Conservation (phyloP, 2,329 filamentous ascomycete genomes). For the Scedosporium aurantiacum region DNA sequence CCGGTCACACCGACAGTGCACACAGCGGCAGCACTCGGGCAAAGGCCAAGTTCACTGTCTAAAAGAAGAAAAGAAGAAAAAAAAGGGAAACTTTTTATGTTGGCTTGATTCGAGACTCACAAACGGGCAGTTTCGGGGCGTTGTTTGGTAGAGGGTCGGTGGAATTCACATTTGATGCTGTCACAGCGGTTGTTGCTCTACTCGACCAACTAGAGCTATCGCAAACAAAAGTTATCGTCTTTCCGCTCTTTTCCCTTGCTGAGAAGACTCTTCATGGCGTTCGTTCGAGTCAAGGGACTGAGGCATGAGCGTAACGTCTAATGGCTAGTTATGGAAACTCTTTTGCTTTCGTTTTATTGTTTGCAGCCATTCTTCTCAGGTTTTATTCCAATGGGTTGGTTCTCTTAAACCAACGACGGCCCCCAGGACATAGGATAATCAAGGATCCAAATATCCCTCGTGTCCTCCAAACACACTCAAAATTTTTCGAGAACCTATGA, state of each 20-base stretch:
- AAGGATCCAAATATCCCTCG: not conserved
- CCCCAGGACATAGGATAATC: not conserved
- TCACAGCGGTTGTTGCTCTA: not conserved
- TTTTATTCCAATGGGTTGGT: not conserved
- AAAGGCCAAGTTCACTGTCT: constrained; percentile 87
- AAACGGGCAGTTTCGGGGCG: not conserved
- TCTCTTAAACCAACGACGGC: not conserved
- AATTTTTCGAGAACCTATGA: not conserved
- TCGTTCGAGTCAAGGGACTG: not conserved
- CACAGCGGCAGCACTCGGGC: constrained; percentile 88
- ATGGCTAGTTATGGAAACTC: constrained; percentile 6
- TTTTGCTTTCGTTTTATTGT: not conserved
- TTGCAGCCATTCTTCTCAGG: not conserved
- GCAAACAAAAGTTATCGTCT: not conserved
- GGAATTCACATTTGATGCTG: not conserved
- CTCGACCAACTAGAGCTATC: not conserved
- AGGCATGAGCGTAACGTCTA: not conserved
- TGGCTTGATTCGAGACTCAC: not conserved
- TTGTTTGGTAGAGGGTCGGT: not conserved
- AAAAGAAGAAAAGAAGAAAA: constrained; percentile 21
- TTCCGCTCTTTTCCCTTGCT: not conserved
- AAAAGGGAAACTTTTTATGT: not conserved
- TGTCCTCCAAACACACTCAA: not conserved
- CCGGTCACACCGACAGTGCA: constrained; percentile 88
- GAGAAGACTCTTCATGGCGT: not conserved